Evolutionary conservation across 805 yeast species (phyloP).

Genomic region (Monosporozyma aerobia): DNA sequence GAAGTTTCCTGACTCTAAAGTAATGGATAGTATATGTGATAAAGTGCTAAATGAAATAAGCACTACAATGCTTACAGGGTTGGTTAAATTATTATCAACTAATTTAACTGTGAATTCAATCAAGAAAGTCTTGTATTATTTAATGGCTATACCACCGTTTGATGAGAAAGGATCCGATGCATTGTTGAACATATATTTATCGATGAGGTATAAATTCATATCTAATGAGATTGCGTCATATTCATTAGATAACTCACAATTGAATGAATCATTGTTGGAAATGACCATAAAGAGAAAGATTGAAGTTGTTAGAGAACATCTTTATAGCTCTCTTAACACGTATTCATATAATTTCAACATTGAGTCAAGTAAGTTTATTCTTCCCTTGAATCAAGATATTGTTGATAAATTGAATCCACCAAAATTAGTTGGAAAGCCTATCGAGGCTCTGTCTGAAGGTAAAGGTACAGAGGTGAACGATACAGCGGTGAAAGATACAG

Average conservation of each 20-base stretch:
- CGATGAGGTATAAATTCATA: conserved; percentile 62
- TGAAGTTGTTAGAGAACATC: conserved; percentile 73
- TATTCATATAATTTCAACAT: conserved; percentile 16
- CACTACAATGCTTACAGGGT: conserved; percentile 57
- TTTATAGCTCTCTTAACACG: conserved; percentile 22
- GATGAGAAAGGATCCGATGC: conserved; percentile 23
- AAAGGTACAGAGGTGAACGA: not conserved
- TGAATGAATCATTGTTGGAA: conserved; percentile 18
- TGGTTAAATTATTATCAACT: conserved; percentile 61
- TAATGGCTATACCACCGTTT: conserved; percentile 57
- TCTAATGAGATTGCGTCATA: conserved; percentile 45
- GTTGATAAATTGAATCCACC: not conserved
- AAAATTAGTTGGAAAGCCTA: not conserved
- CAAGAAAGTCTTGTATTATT: conserved; percentile 67
- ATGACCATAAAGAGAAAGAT: conserved; percentile 56
- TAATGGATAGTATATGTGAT: conserved; percentile 23
- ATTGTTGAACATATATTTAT: conserved; percentile 48
- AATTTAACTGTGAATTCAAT: conserved; percentile 71
- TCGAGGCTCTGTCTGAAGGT: not conserved
- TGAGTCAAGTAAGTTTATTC: conserved; percentile 3
- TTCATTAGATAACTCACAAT: conserved; percentile 9
- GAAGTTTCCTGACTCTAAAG: conserved; percentile 45
- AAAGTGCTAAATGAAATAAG: conserved; percentile 24
- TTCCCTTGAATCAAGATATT: conserved; percentile 8
- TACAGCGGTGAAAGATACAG: not conserved